These are phyloP conservation scores for Verticillium nubilum DNA, from an alignment of 2,329 filamentous ascomycete species.

Conservation along the genomic window DNA sequence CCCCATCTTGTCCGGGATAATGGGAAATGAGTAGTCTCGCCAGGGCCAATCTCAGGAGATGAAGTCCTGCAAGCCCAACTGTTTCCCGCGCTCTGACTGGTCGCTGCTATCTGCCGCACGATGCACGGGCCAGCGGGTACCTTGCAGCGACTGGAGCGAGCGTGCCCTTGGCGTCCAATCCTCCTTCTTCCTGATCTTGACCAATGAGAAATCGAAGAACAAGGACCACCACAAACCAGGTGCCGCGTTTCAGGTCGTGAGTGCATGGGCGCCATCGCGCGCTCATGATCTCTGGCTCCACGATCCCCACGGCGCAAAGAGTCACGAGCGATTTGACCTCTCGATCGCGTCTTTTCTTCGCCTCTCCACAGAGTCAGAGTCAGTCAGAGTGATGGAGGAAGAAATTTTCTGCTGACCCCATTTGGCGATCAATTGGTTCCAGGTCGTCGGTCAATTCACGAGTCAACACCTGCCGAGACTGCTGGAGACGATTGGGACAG, in stretches of 20 bases:
- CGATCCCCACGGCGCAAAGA: background rate
- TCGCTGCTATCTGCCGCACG: background rate
- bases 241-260: slow-evolving; percentile 2
- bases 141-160: slow-evolving; percentile 1
- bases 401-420: background rate
- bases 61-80: background rate
- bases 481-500: background rate
- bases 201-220: background rate
- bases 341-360: background rate
- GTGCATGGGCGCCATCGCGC: background rate
- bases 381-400: background rate
- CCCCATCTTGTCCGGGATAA: background rate
- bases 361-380: too few relatives aligned
- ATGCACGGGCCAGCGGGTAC: slow-evolving; percentile 1
- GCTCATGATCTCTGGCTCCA: background rate
- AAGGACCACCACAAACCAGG: background rate
- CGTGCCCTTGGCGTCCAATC: background rate
- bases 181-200: background rate
- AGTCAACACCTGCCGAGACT: background rate
- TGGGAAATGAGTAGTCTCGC: background rate
- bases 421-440: background rate
- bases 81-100: background rate
- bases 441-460: background rate
- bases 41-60: slow-evolving; percentile 1
- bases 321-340: background rate